phyloP scores from a whole-genome alignment of 2,329 filamentous ascomycete species.

The Neocatenulostroma microsporum region DNA sequence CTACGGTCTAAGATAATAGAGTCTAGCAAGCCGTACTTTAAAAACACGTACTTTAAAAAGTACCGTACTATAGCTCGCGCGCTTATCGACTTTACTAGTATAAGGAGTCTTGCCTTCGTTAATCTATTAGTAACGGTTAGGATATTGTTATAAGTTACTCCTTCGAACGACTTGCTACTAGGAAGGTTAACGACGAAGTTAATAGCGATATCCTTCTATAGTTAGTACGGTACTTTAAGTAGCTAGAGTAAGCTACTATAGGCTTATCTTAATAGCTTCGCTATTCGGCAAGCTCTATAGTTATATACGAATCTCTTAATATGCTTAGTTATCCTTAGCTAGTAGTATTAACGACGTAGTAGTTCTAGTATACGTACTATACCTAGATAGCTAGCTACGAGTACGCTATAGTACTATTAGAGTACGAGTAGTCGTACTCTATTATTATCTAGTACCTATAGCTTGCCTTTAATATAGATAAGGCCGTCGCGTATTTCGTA shows the following conservation, averaged over 20 bases:
- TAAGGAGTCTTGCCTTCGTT: neutral
- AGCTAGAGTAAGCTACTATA: neutral
- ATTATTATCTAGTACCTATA: neutral
- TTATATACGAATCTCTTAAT: neutral
- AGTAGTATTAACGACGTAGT: neutral
- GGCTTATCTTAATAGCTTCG: neutral
- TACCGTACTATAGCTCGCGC: no score
- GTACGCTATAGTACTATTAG: neutral
- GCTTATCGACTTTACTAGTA: no score
- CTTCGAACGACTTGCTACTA: conserved; percentile 1
- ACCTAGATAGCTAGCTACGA: neutral
- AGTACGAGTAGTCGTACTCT: neutral
- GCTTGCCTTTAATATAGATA: no score
- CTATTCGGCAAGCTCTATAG: neutral
- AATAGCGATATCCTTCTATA: neutral
- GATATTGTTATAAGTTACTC: neutral
- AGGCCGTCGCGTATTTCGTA: no score
- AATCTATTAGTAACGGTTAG: neutral
- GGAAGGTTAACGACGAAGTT: neutral
- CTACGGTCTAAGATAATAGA: no score
- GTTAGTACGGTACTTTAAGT: neutral
- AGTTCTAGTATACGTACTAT: neutral
- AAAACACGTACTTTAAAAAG: no score
- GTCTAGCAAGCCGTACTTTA: no score
- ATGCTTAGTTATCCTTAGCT: neutral